Percentiles rank a stretch among this genome's conserved stretches.
Evolutionary conservation across 2,329 filamentous ascomycete species (phyloP).

Genomic region (Aspergillus sp.): DNA sequence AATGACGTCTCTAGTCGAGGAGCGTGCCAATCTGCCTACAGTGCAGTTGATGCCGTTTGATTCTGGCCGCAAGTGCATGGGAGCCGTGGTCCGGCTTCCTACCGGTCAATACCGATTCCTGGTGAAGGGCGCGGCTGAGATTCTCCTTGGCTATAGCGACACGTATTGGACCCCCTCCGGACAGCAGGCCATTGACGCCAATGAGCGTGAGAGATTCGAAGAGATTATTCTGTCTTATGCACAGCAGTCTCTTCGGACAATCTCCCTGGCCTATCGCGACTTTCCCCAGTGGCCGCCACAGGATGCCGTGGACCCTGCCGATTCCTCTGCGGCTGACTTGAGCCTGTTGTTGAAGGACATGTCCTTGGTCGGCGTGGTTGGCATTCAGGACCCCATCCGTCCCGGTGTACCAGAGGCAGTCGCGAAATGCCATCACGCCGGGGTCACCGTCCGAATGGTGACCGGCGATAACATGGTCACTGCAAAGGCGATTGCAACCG

Average conservation of each 20-base stretch:
- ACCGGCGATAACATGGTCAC: slow-evolving; percentile 64
- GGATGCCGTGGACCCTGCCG: slow-evolving; percentile 54
- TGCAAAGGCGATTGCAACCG: slow-evolving; percentile 67
- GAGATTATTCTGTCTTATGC: slow-evolving; percentile 31
- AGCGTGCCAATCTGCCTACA: slow-evolving; percentile 57
- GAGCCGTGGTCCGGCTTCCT: slow-evolving; percentile 36
- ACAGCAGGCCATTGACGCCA: background rate
- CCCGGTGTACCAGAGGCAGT: slow-evolving; percentile 65
- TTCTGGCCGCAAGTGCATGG: slow-evolving; percentile 65
- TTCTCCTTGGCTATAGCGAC: slow-evolving; percentile 31
- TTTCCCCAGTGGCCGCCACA: slow-evolving; percentile 64
- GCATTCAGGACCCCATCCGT: slow-evolving; percentile 69
- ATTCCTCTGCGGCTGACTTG: slow-evolving; percentile 61
- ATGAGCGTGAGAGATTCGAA: slow-evolving; percentile 7
- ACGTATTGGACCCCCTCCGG: slow-evolving; percentile 23
- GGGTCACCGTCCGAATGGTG: slow-evolving; percentile 47
- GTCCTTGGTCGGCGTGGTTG: slow-evolving; percentile 66
- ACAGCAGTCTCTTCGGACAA: slow-evolving; percentile 64
- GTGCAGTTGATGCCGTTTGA: slow-evolving; percentile 71
- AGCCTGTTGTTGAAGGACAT: slow-evolving; percentile 66
- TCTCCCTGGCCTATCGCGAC: slow-evolving; percentile 68
- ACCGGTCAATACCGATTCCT: slow-evolving; percentile 37
- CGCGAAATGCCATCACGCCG: slow-evolving; percentile 51
- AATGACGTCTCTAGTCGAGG: slow-evolving; percentile 58
- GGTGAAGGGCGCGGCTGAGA: slow-evolving; percentile 45